Percentiles rank a stretch among this genome's conserved stretches.
phyloP scores from a whole-genome alignment of 2,329 filamentous ascomycete genomes.

The Penicillium sp. region DNA sequence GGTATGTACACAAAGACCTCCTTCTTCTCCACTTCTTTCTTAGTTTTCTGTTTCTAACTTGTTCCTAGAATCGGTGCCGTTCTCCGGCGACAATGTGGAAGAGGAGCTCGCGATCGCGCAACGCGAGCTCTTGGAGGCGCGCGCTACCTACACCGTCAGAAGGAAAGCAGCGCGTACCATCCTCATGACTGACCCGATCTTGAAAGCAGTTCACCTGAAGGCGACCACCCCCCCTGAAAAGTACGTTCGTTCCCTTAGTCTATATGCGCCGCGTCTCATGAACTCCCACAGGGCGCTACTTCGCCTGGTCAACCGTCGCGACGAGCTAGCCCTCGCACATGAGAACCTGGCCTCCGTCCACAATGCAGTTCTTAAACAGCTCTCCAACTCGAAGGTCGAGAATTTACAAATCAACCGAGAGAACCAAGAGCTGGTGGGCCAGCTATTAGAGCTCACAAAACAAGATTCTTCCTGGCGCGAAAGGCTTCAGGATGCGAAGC shows the following conservation, averaged over 20 bases:
- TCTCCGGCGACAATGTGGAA: slow-evolving; percentile 54
- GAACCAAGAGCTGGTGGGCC: slow-evolving; percentile 64
- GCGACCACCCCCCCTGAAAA: slow-evolving; percentile 67
- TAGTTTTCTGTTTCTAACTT: slow-evolving; percentile 6
- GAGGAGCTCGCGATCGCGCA: slow-evolving; percentile 57
- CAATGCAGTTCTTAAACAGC: slow-evolving; percentile 52
- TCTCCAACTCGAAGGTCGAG: slow-evolving; percentile 60
- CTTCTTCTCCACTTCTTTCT: background rate
- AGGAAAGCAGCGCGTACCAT: slow-evolving; percentile 69
- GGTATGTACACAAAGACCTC: slow-evolving; percentile 23
- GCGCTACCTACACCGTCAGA: slow-evolving; percentile 68
- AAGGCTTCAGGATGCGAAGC: slow-evolving; percentile 54
- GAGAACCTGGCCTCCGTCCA: slow-evolving; percentile 60
- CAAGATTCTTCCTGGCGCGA: slow-evolving; percentile 55
- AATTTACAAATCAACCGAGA: slow-evolving; percentile 57
- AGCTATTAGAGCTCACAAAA: slow-evolving; percentile 64
- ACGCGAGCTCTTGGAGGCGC: slow-evolving; percentile 67
- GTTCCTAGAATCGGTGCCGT: slow-evolving; percentile 33
- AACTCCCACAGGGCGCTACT: slow-evolving; percentile 60
- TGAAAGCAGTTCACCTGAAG: slow-evolving; percentile 74
- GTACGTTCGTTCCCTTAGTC: slow-evolving; percentile 45
- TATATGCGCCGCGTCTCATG: slow-evolving; percentile 8
- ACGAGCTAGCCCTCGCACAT: slow-evolving; percentile 64
- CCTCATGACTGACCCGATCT: slow-evolving; percentile 70
- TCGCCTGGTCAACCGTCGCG: slow-evolving; percentile 66